Percentiles rank a stretch among this genome's conserved stretches.
Conservation (phyloP, 2,329 filamentous ascomycete species). For the Lachnellula suecica region DNA sequence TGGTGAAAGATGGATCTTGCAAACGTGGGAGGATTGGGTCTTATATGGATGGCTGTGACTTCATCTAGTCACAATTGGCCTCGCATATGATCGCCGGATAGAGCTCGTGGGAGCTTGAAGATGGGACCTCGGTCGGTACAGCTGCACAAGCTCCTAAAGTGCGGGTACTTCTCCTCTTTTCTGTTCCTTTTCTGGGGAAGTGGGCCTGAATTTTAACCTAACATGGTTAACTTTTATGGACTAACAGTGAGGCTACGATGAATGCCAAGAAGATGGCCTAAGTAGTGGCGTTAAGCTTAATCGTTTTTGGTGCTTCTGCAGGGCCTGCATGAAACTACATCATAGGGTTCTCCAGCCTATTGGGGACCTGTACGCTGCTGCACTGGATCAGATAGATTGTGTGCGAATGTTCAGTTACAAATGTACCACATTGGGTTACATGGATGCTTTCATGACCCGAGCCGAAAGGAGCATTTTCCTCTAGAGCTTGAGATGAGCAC, state of each 20-base stretch:
- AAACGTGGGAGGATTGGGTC: background rate
- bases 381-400: too few relatives aligned
- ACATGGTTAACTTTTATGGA: background rate
- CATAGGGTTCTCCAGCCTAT: too few relatives aligned
- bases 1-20: background rate
- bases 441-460: background rate
- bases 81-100: background rate
- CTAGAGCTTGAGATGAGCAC: too few relatives aligned
- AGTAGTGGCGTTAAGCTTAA: background rate
- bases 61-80: too few relatives aligned
- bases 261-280: too few relatives aligned
- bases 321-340: background rate
- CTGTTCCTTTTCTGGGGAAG: background rate
- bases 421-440: background rate
- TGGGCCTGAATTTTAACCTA: background rate
- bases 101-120: background rate
- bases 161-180: background rate
- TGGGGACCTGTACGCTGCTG: too few relatives aligned
- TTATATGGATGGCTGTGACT: too few relatives aligned
- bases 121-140: background rate
- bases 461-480: background rate
- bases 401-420: background rate
- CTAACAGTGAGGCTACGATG: background rate
- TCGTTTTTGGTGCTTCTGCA: background rate
- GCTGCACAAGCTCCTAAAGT: too few relatives aligned